Evolutionary conservation across 257 asterid genomes (phyloP), one percentile per base, ranked within the genome.

Genomic region (Coffea canephora): DNA sequence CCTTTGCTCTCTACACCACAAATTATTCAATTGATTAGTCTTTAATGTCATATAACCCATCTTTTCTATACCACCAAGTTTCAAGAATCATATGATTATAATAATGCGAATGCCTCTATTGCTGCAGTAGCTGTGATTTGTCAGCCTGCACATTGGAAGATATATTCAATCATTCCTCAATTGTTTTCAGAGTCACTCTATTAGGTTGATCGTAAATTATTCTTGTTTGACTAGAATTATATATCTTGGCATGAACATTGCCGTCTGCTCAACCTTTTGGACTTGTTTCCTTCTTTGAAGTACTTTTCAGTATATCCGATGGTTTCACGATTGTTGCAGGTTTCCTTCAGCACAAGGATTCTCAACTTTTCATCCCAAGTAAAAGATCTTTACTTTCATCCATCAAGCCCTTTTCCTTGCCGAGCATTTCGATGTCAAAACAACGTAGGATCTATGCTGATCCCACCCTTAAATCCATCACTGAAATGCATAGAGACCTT

Each of bases 261-360:
- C 71, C 23, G 10, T 0, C 54, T 45, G 3, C 8, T 21, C 6
- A 8, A 10, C 13, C 41, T 70, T 39, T 41, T 70, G 0, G 2
- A 21, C 8, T 3, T 2, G 27, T 11, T 25, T 65, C 14, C 4
- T 62, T n/a, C 10, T 62, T 62, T 62, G 13, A 62, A 62, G 68
- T n/a, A n/a, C 14, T 23, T 23, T 62, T 8, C 13, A 62, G 13
- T 6, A n/a, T 46, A 73, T 25, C 49, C 74, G 8, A 80, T 80
- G 64, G 71, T 25, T 76, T 57, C 10, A 19, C 71, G 34, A 55
- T 62, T 54, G 34, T 46, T 70, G 62, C 78, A 94, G 98, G 93
- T 87, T 89, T 94, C 84, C 89, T 90, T 62, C 97, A 87, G 80
- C 84, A 89, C 77, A 94, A 90, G 89, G 97, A 90, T 27, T 86